A percentile compares a stretch with the other conserved stretches of the same genome.
Evolutionary conservation across 495 filamentous ascomycete species (phyloP).

Genomic region (Tirmania nivea): DNA sequence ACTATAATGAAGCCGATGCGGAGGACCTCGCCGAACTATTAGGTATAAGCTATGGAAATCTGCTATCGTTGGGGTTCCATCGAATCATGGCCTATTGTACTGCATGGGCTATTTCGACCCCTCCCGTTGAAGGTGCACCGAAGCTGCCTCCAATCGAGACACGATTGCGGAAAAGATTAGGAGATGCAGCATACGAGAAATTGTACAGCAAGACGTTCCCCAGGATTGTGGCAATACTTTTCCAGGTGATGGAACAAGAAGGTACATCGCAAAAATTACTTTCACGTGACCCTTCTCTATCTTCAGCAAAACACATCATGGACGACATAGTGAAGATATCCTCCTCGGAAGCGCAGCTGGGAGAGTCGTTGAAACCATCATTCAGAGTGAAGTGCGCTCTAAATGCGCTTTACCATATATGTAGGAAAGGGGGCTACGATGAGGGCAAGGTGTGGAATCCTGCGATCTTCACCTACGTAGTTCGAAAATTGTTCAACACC

Average conservation of each 20-base stretch:
- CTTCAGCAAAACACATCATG: slow-evolving; percentile 38
- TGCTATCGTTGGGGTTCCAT: slow-evolving; percentile 48
- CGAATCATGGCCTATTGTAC: slow-evolving; percentile 70
- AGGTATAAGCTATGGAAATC: slow-evolving; percentile 29
- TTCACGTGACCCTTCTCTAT: slow-evolving; percentile 36
- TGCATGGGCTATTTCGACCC: slow-evolving; percentile 48
- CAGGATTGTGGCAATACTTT: slow-evolving; percentile 49
- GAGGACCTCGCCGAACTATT: slow-evolving; percentile 35
- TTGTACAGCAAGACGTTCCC: slow-evolving; percentile 48
- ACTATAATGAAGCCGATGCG: slow-evolving; percentile 41
- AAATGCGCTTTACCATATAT: slow-evolving; percentile 53
- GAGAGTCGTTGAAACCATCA: slow-evolving; percentile 61
- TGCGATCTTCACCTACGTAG: slow-evolving; percentile 47
- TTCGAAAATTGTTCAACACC: slow-evolving; percentile 53
- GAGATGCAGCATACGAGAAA: slow-evolving; percentile 37
- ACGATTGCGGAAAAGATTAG: slow-evolving; percentile 45
- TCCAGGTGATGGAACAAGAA: slow-evolving; percentile 48
- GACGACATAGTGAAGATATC: slow-evolving; percentile 42
- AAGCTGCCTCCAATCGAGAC: slow-evolving; percentile 42
- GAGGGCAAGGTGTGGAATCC: slow-evolving; percentile 50
- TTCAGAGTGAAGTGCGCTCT: slow-evolving; percentile 58
- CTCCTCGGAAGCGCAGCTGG: slow-evolving; percentile 35
- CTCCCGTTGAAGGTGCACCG: slow-evolving; percentile 28
- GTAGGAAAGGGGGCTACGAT: slow-evolving; percentile 43
- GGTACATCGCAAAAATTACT: slow-evolving; percentile 49